These are phyloP conservation scores for Triticum urartu DNA, from an alignment of 176 grass and related monocot species.

Conservation along the genomic window DNA sequence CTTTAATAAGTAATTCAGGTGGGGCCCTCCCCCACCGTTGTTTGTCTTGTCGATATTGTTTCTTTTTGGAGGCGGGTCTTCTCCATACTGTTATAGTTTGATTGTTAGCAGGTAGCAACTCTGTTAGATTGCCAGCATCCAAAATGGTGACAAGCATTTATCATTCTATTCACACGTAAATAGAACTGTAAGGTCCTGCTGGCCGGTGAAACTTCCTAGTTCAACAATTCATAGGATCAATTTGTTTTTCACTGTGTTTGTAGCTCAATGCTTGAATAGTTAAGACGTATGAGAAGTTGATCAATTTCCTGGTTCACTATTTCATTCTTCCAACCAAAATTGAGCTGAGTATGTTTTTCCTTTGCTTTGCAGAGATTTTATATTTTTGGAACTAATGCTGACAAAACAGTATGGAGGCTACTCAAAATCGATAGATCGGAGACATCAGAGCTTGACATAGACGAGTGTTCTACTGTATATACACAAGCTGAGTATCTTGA, in stretches of 20 bases:
- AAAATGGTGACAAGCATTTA: neutral
- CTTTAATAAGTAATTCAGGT: neutral
- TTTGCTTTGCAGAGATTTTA: constrained; percentile 69
- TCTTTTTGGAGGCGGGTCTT: neutral
- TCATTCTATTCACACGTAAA: neutral
- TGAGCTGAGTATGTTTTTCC: constrained; percentile 15
- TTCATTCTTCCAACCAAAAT: neutral
- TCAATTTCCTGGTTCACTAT: constrained; percentile 5
- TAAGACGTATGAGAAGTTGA: neutral
- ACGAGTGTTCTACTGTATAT: constrained; percentile 73
- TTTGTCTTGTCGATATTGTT: neutral
- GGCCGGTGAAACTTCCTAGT: neutral
- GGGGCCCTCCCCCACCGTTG: neutral
- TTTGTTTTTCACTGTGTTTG: neutral
- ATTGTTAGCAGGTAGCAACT: neutral
- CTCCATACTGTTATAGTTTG: neutral
- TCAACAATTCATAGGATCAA: neutral
- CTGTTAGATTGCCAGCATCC: neutral
- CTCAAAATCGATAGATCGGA: constrained; percentile 75
- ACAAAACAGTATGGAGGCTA: constrained; percentile 60
- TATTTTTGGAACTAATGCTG: constrained; percentile 73
- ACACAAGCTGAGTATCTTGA: constrained; percentile 48
- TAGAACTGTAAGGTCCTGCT: neutral
- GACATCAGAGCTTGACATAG: constrained; percentile 64
- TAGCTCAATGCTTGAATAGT: neutral